Evolutionary conservation across 2,329 filamentous ascomycete species (phyloP).

Genomic region (Pseudopithomyces maydicus): DNA sequence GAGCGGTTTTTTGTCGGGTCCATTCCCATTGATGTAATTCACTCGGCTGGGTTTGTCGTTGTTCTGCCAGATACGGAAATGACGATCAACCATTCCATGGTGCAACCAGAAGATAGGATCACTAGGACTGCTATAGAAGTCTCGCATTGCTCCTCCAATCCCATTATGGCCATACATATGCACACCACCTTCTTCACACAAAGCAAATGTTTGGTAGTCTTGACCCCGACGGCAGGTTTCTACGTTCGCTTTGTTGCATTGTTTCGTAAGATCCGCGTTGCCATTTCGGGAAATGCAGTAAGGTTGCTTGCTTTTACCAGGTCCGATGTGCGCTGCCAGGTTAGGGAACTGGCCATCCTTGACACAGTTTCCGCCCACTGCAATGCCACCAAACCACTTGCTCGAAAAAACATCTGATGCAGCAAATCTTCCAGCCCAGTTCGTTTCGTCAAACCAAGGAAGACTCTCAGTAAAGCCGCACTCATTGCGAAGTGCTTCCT

Average conservation of each 20-base stretch:
- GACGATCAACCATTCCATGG: slow-evolving; percentile 56
- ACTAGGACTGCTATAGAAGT: slow-evolving; percentile 36
- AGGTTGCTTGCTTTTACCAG: slow-evolving; percentile 28
- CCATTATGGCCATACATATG: slow-evolving; percentile 44
- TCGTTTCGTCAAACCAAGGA: slow-evolving; percentile 47
- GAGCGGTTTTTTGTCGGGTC: slow-evolving; percentile 25
- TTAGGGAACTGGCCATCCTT: slow-evolving; percentile 39
- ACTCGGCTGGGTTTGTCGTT: slow-evolving; percentile 20
- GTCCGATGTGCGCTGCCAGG: slow-evolving; percentile 37
- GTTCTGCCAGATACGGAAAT: slow-evolving; percentile 58
- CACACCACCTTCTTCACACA: slow-evolving; percentile 32
- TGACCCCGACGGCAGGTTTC: slow-evolving; percentile 29
- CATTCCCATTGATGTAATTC: slow-evolving; percentile 48
- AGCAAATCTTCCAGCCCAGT: slow-evolving; percentile 35
- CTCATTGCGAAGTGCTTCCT: slow-evolving; percentile 48
- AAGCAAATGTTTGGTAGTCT: slow-evolving; percentile 35
- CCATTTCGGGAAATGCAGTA: slow-evolving; percentile 41
- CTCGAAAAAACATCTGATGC: slow-evolving; percentile 36
- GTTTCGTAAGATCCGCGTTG: slow-evolving; percentile 28
- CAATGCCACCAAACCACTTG: slow-evolving; percentile 33
- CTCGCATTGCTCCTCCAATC: slow-evolving; percentile 41
- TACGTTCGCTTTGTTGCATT: slow-evolving; percentile 25
- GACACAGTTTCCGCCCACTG: slow-evolving; percentile 33
- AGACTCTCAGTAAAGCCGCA: slow-evolving; percentile 48
- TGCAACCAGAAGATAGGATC: slow-evolving; percentile 55